phyloP scores from a whole-genome alignment of 345 rosid species.

The Lumnitzera littorea region DNA sequence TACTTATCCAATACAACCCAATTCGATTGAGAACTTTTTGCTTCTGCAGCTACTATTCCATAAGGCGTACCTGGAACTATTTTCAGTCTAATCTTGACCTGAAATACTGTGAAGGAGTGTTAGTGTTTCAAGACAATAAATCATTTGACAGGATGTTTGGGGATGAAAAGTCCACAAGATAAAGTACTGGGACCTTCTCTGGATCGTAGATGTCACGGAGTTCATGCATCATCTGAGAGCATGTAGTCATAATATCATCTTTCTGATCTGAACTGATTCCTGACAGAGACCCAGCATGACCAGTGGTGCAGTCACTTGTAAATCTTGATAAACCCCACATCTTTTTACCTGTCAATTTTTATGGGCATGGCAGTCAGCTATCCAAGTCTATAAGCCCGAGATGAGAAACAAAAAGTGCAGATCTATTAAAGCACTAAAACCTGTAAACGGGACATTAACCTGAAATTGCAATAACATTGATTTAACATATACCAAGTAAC shows the following conservation, averaged over 20 bases:
- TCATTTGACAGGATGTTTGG: background rate
- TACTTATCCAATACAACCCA: slow-evolving; percentile 97
- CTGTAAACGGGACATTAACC: too few relatives aligned
- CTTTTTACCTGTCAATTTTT: slow-evolving; percentile 50
- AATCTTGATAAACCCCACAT: slow-evolving; percentile 85
- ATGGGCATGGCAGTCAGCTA: too few relatives aligned
- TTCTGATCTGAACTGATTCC: slow-evolving; percentile 63
- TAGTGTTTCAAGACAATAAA: background rate
- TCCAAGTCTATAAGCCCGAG: too few relatives aligned
- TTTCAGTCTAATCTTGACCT: slow-evolving; percentile 87
- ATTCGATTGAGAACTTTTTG: slow-evolving; percentile 66
- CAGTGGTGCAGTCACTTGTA: slow-evolving; percentile 76
- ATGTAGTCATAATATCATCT: slow-evolving; percentile 70
- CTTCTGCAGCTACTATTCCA: slow-evolving; percentile 84
- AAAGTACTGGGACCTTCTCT: slow-evolving; percentile 42
- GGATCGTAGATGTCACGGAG: slow-evolving; percentile 88
- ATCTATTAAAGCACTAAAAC: too few relatives aligned
- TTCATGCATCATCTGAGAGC: slow-evolving; percentile 88
- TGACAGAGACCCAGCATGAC: slow-evolving; percentile 51
- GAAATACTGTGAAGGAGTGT: slow-evolving; percentile 8
- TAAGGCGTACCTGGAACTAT: slow-evolving; percentile 58
- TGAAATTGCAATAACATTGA: too few relatives aligned
- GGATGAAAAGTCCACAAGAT: too few relatives aligned
- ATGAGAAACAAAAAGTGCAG: too few relatives aligned
- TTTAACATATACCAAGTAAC: too few relatives aligned